Conservation (phyloP, 2,329 filamentous ascomycete genomes). For the Blumeriella jaapii region DNA sequence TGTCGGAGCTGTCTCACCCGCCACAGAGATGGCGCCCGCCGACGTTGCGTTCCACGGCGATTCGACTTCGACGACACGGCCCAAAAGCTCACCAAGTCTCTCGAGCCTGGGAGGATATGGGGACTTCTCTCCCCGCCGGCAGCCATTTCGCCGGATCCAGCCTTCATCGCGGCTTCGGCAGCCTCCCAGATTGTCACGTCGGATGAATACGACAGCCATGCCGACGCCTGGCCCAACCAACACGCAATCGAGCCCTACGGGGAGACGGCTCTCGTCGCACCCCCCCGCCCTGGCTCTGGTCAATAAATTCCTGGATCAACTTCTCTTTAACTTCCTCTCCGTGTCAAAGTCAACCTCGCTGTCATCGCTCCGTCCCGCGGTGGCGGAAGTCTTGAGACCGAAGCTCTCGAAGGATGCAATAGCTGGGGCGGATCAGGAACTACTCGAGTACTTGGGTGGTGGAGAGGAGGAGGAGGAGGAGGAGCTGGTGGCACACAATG, state of each 20-base stretch:
- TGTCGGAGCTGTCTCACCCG: too few relatives aligned
- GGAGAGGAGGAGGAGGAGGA: constrained; percentile 74
- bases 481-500: constrained; percentile 41
- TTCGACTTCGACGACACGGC: too few relatives aligned
- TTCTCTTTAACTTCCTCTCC: constrained; percentile 83
- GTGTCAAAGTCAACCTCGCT: constrained; percentile 69
- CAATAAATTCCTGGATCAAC: constrained; percentile 87
- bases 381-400: constrained; percentile 77
- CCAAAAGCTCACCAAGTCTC: constrained; percentile 40
- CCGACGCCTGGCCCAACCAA: constrained; percentile 57
- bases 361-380: constrained; percentile 63
- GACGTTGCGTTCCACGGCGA: too few relatives aligned
- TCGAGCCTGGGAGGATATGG: constrained; percentile 50
- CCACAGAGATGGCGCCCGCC: too few relatives aligned
- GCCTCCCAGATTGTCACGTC: constrained; percentile 88
- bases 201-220: constrained; percentile 68
- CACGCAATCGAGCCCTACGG: constrained; percentile 52
- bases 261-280: constrained; percentile 62
- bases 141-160: constrained; percentile 62
- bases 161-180: constrained; percentile 78
- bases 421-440: constrained; percentile 70
- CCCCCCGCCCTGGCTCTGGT: constrained; percentile 63
- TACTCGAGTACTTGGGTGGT: constrained; percentile 76
- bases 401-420: constrained; percentile 80
- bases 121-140: constrained; percentile 55